phyloP scores from a whole-genome alignment of 1,139 yeast genomes.

The Diutina mesorugosa region DNA sequence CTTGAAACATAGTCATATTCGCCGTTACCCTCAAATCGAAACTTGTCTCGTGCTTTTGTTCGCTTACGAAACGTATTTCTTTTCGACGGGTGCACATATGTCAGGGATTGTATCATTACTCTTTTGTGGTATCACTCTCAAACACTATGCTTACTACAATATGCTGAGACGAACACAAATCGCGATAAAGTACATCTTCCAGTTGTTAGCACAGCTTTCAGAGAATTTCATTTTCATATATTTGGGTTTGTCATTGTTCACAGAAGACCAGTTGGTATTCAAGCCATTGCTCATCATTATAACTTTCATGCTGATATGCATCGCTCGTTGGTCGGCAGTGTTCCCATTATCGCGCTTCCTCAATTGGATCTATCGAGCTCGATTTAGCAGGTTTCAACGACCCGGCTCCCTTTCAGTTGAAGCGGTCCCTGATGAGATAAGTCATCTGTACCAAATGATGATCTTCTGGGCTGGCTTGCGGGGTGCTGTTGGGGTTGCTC shows the following conservation, averaged over 20 bases:
- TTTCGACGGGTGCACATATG: constrained; percentile 98
- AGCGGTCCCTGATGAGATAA: constrained; percentile 73
- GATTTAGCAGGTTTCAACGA: constrained; percentile 26
- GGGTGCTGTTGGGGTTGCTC: constrained; percentile 98
- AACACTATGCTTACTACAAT: constrained; percentile 93
- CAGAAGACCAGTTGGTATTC: constrained; percentile 90
- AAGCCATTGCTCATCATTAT: constrained; percentile 87
- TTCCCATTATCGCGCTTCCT: constrained; percentile 83
- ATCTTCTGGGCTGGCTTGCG: constrained; percentile 98
- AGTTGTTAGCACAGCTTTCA: constrained; percentile 82
- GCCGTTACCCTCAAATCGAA: constrained; percentile 93
- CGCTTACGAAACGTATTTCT: constrained; percentile 94
- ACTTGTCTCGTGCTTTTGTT: constrained; percentile 82
- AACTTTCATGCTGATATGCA: constrained; percentile 81
- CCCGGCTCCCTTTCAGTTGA: constrained; percentile 27
- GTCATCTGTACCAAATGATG: constrained; percentile 96
- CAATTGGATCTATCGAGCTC: constrained; percentile 63
- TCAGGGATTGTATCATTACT: constrained; percentile 92
- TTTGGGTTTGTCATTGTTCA: constrained; percentile 84
- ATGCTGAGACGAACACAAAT: constrained; percentile 97
- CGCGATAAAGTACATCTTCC: constrained; percentile 90
- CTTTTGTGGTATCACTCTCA: constrained; percentile 92
- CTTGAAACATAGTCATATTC: constrained; percentile 81
- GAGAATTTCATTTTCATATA: constrained; percentile 96
- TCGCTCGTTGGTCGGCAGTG: constrained; percentile 95